Evolutionary conservation across 306 rosid genomes (phyloP).

Genomic region (Quercus cerris): DNA sequence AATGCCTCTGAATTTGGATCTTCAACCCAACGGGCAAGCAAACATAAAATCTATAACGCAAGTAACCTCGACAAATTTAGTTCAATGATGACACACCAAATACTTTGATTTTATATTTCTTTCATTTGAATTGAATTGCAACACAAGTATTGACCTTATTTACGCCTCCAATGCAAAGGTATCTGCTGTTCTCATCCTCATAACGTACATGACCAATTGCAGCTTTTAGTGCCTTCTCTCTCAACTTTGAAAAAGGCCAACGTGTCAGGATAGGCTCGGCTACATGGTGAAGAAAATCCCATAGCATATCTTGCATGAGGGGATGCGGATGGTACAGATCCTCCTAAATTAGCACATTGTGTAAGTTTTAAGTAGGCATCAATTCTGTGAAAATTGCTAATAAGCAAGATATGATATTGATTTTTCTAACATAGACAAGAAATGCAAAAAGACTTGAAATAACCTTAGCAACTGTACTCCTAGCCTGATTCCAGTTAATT

Average conservation of each 20-base stretch:
- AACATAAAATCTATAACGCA: constrained; percentile 34
- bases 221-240: constrained; percentile 45
- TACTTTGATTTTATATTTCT: background rate
- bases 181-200: constrained; percentile 59
- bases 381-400: background rate
- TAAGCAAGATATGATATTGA: background rate
- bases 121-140: background rate
- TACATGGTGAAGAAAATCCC: constrained; percentile 61
- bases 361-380: background rate
- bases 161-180: constrained; percentile 66
- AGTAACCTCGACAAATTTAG: background rate
- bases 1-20: constrained; percentile 63
- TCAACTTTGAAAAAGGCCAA: constrained; percentile 58
- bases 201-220: constrained; percentile 59
- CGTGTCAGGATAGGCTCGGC: constrained; percentile 43
- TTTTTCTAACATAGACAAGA: background rate
- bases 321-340: constrained; percentile 72
- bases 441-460: background rate
- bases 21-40: constrained; percentile 67
- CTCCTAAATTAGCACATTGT: constrained; percentile 38
- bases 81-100: background rate
- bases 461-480: constrained; percentile 48
- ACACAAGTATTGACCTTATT: constrained; percentile 40
- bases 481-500: constrained; percentile 45
- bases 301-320: constrained; percentile 54